Evolutionary conservation across 1,284 basidiomycete species (phyloP).

Genomic region (Pterula multifida): DNA sequence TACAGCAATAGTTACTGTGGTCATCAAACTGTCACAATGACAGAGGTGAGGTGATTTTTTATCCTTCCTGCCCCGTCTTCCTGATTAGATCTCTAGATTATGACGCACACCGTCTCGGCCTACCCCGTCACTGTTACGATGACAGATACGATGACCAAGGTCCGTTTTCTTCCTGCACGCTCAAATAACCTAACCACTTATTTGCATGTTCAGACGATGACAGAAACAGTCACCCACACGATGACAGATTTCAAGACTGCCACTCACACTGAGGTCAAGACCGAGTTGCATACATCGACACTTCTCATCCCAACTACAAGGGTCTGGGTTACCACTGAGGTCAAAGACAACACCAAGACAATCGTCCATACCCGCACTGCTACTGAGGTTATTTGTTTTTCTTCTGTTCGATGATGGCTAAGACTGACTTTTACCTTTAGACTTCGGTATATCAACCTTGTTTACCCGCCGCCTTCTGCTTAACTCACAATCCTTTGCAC

Average conservation of each 20-base stretch:
- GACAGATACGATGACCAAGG: constrained; percentile 16
- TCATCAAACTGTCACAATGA: constrained; percentile 27
- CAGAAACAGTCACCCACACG: constrained; percentile 16
- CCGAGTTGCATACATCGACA: constrained; percentile 40
- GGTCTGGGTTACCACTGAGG: constrained; percentile 52
- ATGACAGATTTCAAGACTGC: constrained; percentile 24
- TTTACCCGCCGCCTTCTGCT: neutral
- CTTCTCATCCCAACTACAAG: constrained; percentile 47
- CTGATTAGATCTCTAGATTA: constrained; percentile 8
- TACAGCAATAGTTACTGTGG: no score
- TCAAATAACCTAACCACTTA: neutral
- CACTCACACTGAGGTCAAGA: constrained; percentile 24
- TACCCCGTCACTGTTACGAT: constrained; percentile 19
- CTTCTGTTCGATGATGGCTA: neutral
- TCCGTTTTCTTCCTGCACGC: neutral
- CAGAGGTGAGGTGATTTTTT: neutral
- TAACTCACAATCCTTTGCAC: constrained; percentile 24
- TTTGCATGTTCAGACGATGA: constrained; percentile 4
- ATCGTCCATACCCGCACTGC: constrained; percentile 41
- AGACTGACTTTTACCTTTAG: neutral
- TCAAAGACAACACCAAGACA: constrained; percentile 43
- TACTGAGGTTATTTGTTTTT: neutral
- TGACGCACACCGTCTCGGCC: neutral
- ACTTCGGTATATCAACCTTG: neutral
- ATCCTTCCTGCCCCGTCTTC: constrained; percentile 3